A percentile compares a stretch with the other conserved stretches of the same genome.
phyloP scores from a whole-genome alignment of 306 rosid species.

The Biancaea sappan region DNA sequence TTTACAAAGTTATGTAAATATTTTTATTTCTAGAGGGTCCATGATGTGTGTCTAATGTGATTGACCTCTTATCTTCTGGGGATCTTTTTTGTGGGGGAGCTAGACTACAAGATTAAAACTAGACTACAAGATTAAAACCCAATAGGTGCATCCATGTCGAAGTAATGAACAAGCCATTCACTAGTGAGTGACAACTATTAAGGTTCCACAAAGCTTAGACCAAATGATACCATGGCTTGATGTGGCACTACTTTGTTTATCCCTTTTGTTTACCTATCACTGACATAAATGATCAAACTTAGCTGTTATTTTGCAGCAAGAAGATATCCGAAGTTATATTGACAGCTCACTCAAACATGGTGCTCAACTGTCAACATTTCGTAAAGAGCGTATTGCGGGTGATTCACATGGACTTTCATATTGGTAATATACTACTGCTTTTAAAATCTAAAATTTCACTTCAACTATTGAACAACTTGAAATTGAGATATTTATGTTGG shows the following conservation, averaged over 20 bases:
- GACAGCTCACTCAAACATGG: slow-evolving; percentile 89
- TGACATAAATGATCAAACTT: slow-evolving; percentile 31
- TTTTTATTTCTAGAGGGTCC: background rate
- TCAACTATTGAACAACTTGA: slow-evolving; percentile 15
- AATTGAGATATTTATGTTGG: slow-evolving; percentile 21
- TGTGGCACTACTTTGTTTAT: background rate
- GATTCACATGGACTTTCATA: slow-evolving; percentile 81
- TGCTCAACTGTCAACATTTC: slow-evolving; percentile 77
- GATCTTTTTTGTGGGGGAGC: background rate
- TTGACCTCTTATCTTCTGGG: slow-evolving; percentile 2
- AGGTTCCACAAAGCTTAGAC: background rate
- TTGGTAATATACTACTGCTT: slow-evolving; percentile 63
- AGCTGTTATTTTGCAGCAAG: slow-evolving; percentile 76
- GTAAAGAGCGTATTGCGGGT: slow-evolving; percentile 93
- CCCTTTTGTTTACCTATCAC: slow-evolving; percentile 11
- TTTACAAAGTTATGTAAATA: slow-evolving; percentile 10
- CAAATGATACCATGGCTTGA: slow-evolving; percentile 15
- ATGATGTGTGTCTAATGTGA: slow-evolving; percentile 19
- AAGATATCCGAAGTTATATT: slow-evolving; percentile 82
- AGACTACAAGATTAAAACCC: background rate
- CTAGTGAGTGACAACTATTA: background rate
- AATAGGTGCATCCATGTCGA: background rate
- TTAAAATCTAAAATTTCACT: background rate
- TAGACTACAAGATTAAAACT: background rate
- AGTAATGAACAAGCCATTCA: background rate